Base-by-base conservation (phyloP, 352 stramenopile genomes). In the Globisporangium barbulae region DNA sequence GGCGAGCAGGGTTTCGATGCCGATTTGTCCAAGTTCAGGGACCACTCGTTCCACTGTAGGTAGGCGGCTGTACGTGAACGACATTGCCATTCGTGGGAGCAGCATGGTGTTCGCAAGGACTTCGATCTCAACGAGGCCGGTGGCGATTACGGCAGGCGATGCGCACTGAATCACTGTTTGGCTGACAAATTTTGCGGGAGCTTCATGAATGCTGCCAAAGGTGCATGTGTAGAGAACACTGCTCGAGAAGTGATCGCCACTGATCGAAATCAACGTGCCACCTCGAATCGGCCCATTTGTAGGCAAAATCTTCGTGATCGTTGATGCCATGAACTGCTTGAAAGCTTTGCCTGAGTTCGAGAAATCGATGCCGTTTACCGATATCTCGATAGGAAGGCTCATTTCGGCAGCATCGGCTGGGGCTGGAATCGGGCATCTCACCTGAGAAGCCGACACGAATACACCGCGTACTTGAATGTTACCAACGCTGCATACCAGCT, bases 201-300 rank as follows among this genome's bases (percentile, higher is more conserved):
- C 42, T 31, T 12, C 33, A 28, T n/a, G 12, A 10, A 31, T 42
- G 15, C 9, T n/a, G 9, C 19, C 57, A 54, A 63, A 63, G 9
- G 19, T 50, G n/a, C 57, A 63, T 17, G 57, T 35, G 25, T 55
- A 63, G 25, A 55, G 15, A 12, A 31, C 44, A 39, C 30, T 47
- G 17, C 12, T 63, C 15, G 57, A 63, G 30, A 63, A 63, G 44
- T 41, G 22, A 22, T 63, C 57, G 6, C 57, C 57, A 10, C 44
- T 63, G 57, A 63, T 54, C 22, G 10, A 30, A 33, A 55, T 19
- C 21, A 6, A 42, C 12, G 57, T 54, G 28, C 57, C 30, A 10
- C 57, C 57, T 31, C 2, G 22, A 35, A 54, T 54, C n/a, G 44
- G 42, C 30, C 56, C 56, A 15, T 57, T 57, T 98, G 22, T 53